Evolutionary conservation across 768 basidiomycete genomes (phyloP).

Genomic region (Leccinum longicurvipes): DNA sequence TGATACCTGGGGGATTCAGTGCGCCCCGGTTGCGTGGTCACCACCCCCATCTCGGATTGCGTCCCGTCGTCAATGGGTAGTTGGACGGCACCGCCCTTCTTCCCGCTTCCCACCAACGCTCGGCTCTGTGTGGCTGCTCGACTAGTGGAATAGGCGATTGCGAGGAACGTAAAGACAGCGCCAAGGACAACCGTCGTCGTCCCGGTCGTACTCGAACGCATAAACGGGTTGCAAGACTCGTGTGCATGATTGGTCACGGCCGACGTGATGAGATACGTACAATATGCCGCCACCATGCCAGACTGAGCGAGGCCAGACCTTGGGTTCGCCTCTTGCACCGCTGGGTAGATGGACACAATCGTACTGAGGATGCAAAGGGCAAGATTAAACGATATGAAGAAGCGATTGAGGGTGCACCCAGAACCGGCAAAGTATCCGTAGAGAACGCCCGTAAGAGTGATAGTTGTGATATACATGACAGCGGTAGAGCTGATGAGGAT

Average conservation of each 20-base stretch:
- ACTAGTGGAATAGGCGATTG: slow-evolving; percentile 96
- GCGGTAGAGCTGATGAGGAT: slow-evolving; percentile 90
- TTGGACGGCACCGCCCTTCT: slow-evolving; percentile 60
- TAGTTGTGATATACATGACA: slow-evolving; percentile 78
- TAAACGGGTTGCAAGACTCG: slow-evolving; percentile 85
- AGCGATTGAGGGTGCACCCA: slow-evolving; percentile 89
- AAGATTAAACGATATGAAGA: slow-evolving; percentile 96
- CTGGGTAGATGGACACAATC: slow-evolving; percentile 76
- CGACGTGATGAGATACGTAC: slow-evolving; percentile 91
- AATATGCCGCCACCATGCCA: slow-evolving; percentile 96
- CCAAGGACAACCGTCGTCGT: slow-evolving; percentile 88
- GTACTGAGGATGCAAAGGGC: slow-evolving; percentile 77
- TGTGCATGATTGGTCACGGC: slow-evolving; percentile 92
- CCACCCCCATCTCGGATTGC: slow-evolving; percentile 70
- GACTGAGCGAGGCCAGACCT: slow-evolving; percentile 94
- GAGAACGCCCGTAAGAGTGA: slow-evolving; percentile 83
- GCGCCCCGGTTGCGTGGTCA: slow-evolving; percentile 78
- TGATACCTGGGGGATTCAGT: slow-evolving; percentile 90
- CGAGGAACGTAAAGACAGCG: slow-evolving; percentile 94
- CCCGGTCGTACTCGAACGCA: slow-evolving; percentile 63
- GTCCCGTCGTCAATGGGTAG: slow-evolving; percentile 52
- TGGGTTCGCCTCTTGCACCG: slow-evolving; percentile 88
- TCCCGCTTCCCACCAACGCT: slow-evolving; percentile 76
- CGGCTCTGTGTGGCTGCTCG: slow-evolving; percentile 94
- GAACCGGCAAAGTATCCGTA: slow-evolving; percentile 89